Conservation (phyloP, 129 eudicot genomes). For the Rutidosis leptorrhynchoides region DNA sequence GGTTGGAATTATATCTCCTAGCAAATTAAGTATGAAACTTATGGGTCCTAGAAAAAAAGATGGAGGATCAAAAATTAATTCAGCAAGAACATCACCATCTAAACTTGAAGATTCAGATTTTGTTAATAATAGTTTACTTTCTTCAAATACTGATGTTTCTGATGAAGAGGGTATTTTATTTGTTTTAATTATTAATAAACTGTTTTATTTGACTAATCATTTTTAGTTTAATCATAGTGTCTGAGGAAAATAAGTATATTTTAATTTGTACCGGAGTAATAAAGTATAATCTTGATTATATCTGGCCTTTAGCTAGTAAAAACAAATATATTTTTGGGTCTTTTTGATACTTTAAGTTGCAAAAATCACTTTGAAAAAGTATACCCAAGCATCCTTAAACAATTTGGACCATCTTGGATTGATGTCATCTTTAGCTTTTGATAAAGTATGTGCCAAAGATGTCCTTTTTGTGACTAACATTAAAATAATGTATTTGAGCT, state of each 20-base stretch:
- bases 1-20: slow-evolving; percentile 92
- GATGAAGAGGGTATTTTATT: slow-evolving; percentile 49
- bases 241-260: not conserved
- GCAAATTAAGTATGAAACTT: slow-evolving; percentile 86
- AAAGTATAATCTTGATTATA: not conserved
- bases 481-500: slow-evolving; percentile 17
- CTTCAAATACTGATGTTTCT: slow-evolving; percentile 49
- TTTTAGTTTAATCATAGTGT: too few species aligned
- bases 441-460: slow-evolving; percentile 22
- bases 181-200: not conserved
- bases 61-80: slow-evolving; percentile 69
- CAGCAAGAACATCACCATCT: slow-evolving; percentile 93
- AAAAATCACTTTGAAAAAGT: slow-evolving; percentile 5
- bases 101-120: slow-evolving; percentile 74
- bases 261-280: not conserved
- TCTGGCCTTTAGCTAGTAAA: slow-evolving; percentile 2
- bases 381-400: slow-evolving; percentile 5
- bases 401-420: slow-evolving; percentile 21
- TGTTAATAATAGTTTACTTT: slow-evolving; percentile 67
- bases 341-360: not conserved
- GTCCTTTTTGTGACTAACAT: slow-evolving; percentile 19
- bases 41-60: slow-evolving; percentile 70
- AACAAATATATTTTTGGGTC: too few species aligned
- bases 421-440: slow-evolving; percentile 21
- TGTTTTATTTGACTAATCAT: too few species aligned